These are phyloP conservation scores for Amanita pallidorosea DNA, from an alignment of 768 basidiomycete genomes.

Conservation along the genomic window DNA sequence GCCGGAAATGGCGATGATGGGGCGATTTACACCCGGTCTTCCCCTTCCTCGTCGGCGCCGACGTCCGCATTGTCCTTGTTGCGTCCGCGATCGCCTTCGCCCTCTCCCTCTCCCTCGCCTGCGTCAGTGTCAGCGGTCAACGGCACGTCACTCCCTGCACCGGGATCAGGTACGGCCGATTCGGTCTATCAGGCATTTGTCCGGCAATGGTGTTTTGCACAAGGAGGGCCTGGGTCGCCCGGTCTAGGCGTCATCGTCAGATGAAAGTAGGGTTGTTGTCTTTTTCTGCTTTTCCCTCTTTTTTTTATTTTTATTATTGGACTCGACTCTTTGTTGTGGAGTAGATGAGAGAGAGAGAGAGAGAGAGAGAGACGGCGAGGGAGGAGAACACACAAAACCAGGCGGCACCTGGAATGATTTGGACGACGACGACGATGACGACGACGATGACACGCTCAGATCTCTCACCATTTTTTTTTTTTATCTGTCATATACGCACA, in stretches of 20 bases:
- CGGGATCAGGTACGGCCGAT: constrained; percentile 10
- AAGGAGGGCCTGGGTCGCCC: constrained; percentile 14
- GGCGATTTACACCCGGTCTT: not conserved
- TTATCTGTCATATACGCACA: too few relatives aligned
- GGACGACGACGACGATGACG: too few relatives aligned
- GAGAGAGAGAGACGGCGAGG: too few relatives aligned
- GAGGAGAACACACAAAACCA: not conserved
- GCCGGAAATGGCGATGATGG: not conserved
- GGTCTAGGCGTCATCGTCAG: not conserved
- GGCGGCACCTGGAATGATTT: too few relatives aligned
- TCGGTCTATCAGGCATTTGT: constrained; percentile 50
- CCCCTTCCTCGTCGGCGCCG: not conserved
- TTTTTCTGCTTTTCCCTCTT: not conserved
- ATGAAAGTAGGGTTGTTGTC: not conserved
- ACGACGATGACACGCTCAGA: too few relatives aligned
- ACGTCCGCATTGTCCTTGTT: not conserved
- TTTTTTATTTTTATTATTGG: not conserved
- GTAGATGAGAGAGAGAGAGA: not conserved
- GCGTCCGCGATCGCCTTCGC: not conserved
- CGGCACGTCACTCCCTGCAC: not conserved
- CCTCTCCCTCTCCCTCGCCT: not conserved
- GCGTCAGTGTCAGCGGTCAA: not conserved
- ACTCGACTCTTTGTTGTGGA: not conserved
- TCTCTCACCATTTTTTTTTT: too few relatives aligned
- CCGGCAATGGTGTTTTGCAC: constrained; percentile 60